phyloP scores from a whole-genome alignment of 805 yeast genomes.

The Pichia manshurica region DNA sequence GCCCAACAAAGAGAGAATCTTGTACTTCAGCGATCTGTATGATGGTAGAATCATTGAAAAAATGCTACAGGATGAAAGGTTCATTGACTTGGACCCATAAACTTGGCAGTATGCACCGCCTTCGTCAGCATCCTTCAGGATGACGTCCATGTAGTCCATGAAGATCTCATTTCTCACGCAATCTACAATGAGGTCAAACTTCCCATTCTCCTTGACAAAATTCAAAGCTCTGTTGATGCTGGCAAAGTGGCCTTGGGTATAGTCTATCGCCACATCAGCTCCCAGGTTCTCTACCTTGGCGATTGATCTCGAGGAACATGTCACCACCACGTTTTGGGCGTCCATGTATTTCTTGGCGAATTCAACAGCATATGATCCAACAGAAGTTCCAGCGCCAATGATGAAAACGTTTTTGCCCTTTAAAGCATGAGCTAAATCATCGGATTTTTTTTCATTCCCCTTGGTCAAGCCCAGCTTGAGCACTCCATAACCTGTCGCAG shows the following conservation, averaged over 20 bases:
- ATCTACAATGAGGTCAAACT: constrained; percentile 61
- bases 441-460: neutral
- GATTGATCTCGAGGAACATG: constrained; percentile 36
- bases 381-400: constrained; percentile 71
- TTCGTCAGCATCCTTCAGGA: constrained; percentile 39
- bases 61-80: constrained; percentile 21
- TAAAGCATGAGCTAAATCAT: constrained; percentile 9
- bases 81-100: constrained; percentile 47
- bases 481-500: constrained; percentile 50
- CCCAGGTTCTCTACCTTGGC: constrained; percentile 34
- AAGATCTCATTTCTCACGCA: constrained; percentile 55
- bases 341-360: constrained; percentile 45
- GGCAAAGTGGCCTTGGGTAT: constrained; percentile 39
- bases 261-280: constrained; percentile 56
- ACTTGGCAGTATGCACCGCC: constrained; percentile 49
- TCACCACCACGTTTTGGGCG: constrained; percentile 49
- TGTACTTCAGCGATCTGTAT: neutral
- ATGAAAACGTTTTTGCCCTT: constrained; percentile 46
- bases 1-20: neutral
- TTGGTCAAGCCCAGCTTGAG: constrained; percentile 3
- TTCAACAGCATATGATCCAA: constrained; percentile 53
- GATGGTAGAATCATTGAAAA: constrained; percentile 4
- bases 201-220: constrained; percentile 31
- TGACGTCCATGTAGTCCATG: constrained; percentile 24
- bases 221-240: constrained; percentile 31